A percentile compares a stretch with the other conserved stretches of the same genome.
These are phyloP conservation scores for Thelephora aurantiotincta DNA, from an alignment of 768 basidiomycete genomes.

Conservation along the genomic window DNA sequence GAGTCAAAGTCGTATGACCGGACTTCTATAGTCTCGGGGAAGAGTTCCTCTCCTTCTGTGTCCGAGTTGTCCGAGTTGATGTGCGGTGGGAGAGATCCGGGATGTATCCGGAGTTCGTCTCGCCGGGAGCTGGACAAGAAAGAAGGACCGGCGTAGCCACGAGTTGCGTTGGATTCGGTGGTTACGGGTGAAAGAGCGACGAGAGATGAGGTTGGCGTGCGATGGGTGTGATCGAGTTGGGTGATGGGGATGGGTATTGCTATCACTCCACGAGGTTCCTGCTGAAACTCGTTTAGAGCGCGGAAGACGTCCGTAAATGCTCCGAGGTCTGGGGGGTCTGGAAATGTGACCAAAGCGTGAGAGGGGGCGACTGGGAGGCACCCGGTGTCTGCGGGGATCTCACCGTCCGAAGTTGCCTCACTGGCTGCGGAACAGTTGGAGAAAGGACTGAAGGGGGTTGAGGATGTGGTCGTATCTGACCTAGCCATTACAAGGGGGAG, in stretches of 20 bases:
- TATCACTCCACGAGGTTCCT: conserved; percentile 21
- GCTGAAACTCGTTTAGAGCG: conserved; percentile 46
- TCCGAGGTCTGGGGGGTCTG: conserved; percentile 60
- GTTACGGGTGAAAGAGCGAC: conserved; percentile 13
- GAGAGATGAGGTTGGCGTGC: conserved; percentile 15
- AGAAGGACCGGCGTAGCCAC: conserved; percentile 43
- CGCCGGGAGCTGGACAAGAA: conserved; percentile 21
- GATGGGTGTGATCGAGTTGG: conserved; percentile 6
- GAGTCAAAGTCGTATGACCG: conserved; percentile 4
- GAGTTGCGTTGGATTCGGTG: conserved; percentile 40
- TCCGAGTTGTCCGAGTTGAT: conserved; percentile 9
- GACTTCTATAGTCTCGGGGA: conserved; percentile 6
- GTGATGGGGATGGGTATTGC: neutral
- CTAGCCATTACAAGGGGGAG: neutral
- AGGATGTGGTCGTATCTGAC: conserved; percentile 22
- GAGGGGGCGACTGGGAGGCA: neutral
- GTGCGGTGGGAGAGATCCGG: conserved; percentile 4
- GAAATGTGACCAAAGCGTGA: neutral
- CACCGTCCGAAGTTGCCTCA: conserved; percentile 24
- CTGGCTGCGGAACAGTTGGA: conserved; percentile 18
- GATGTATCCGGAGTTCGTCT: conserved; percentile 3
- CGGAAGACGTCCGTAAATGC: conserved; percentile 58
- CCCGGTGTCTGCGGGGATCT: conserved; percentile 4
- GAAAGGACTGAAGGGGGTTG: conserved; percentile 25
- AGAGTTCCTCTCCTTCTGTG: conserved; percentile 13